Conservation (phyloP, 192 early-diverging fungal species). For the Coemansia sp. region DNA sequence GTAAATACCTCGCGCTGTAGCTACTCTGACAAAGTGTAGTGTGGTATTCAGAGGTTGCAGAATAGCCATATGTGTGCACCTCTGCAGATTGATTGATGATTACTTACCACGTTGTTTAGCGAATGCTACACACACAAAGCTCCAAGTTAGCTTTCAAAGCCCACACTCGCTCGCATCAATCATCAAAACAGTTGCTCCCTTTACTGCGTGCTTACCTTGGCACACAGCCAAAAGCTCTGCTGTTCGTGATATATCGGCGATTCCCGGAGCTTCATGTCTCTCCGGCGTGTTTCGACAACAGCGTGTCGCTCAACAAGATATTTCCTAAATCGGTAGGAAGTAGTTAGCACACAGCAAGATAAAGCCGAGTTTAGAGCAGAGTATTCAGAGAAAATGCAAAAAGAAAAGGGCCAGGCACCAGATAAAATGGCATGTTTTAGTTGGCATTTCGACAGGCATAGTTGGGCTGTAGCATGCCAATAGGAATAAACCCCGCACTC, state of each 20-base stretch:
- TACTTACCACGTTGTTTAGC: conserved; percentile 57
- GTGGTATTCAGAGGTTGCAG: not conserved
- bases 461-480: not conserved
- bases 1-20: conserved; percentile 46
- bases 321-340: conserved; percentile 11
- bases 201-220: conserved; percentile 36
- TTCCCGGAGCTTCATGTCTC: conserved; percentile 46
- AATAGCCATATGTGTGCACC: not conserved
- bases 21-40: conserved; percentile 10
- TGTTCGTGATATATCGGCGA: conserved; percentile 54
- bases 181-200: too few relatives aligned
- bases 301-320: conserved; percentile 27
- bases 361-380: not conserved
- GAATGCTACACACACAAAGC: conserved; percentile 37
- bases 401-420: not conserved
- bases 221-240: conserved; percentile 55
- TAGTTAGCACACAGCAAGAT: not conserved
- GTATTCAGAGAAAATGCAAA: not conserved
- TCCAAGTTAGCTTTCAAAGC: not conserved
- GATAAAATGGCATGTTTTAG: not conserved
- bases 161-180: not conserved
- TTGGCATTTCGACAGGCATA: not conserved
- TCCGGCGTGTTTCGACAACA: conserved; percentile 10
- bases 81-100: not conserved
- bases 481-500: conserved; percentile 6